A percentile compares a stretch with the other conserved stretches of the same genome.
These are phyloP conservation scores for Globisporangium lucens DNA, from an alignment of 352 stramenopile species.

Conservation along the genomic window DNA sequence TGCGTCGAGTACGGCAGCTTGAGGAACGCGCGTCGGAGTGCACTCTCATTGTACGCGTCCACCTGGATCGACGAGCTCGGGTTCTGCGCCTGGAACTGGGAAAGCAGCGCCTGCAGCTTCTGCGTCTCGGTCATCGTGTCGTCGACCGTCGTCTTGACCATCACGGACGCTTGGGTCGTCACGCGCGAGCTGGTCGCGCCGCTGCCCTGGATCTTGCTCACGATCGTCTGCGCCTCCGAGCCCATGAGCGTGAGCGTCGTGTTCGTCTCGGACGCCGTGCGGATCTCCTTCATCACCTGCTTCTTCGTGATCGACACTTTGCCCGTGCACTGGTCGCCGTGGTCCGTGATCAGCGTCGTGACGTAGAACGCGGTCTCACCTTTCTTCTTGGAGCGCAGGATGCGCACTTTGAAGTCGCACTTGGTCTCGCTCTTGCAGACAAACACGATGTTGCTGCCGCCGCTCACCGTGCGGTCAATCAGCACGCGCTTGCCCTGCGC, in stretches of 20 bases:
- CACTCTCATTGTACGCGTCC: conserved; percentile 25
- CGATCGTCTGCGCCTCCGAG: conserved; percentile 28
- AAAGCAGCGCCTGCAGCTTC: conserved; percentile 42
- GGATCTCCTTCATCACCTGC: conserved; percentile 38
- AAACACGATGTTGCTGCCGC: conserved; percentile 52
- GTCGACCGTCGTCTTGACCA: conserved; percentile 31
- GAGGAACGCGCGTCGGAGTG: conserved; percentile 45
- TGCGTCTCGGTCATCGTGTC: conserved; percentile 27
- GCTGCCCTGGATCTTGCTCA: conserved; percentile 16
- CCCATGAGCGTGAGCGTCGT: conserved; percentile 30
- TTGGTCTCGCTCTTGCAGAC: conserved; percentile 39
- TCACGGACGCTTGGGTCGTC: conserved; percentile 32
- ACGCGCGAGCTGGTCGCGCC: conserved; percentile 28
- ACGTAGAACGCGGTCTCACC: conserved; percentile 13
- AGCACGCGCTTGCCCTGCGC: conserved; percentile 41
- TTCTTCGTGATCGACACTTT: conserved; percentile 33
- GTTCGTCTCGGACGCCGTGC: conserved; percentile 27
- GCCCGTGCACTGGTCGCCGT: conserved; percentile 33
- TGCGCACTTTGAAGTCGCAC: conserved; percentile 40
- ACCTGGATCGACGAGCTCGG: conserved; percentile 31
- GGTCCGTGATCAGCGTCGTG: conserved; percentile 33
- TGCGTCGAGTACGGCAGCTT: conserved; percentile 38
- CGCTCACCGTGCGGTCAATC: conserved; percentile 34
- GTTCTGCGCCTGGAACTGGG: conserved; percentile 43
- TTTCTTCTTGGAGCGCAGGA: conserved; percentile 26